Evolutionary conservation across 139 green algal species (phyloP).

Genomic region (Tetraselmis chui): DNA sequence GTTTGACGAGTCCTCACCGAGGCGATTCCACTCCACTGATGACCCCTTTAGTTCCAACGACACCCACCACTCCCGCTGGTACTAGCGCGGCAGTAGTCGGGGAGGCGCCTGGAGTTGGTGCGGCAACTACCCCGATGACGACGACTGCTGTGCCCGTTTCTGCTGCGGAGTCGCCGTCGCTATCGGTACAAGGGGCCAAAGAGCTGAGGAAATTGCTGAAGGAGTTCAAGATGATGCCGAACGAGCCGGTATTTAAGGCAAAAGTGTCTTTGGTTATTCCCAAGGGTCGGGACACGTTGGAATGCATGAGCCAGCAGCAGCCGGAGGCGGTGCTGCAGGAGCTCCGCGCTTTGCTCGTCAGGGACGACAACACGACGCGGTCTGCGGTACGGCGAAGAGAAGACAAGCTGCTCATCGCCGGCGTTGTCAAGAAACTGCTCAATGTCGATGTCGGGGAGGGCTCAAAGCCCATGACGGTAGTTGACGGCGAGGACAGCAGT

Average conservation of each 20-base stretch:
- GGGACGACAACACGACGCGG: background rate
- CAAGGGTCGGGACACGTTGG: background rate
- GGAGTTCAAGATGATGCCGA: too few species aligned
- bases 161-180: too few species aligned
- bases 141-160: too few species aligned
- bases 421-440: background rate
- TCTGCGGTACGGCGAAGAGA: background rate
- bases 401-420: background rate
- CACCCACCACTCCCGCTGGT: too few species aligned
- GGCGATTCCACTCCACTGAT: background rate
- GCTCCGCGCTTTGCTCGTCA: background rate
- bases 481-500: background rate
- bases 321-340: background rate
- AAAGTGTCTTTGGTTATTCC: too few species aligned
- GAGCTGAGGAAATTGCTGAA: background rate
- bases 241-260: too few species aligned
- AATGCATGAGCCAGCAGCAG: background rate
- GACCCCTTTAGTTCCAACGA: too few species aligned
- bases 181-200: too few species aligned
- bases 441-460: background rate
- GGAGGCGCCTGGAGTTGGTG: too few species aligned
- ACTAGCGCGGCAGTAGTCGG: too few species aligned
- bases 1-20: background rate
- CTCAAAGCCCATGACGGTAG: background rate
- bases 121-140: too few species aligned